Base-by-base conservation (phyloP, 805 yeast genomes). In the Wickerhamomyces tratensis region DNA sequence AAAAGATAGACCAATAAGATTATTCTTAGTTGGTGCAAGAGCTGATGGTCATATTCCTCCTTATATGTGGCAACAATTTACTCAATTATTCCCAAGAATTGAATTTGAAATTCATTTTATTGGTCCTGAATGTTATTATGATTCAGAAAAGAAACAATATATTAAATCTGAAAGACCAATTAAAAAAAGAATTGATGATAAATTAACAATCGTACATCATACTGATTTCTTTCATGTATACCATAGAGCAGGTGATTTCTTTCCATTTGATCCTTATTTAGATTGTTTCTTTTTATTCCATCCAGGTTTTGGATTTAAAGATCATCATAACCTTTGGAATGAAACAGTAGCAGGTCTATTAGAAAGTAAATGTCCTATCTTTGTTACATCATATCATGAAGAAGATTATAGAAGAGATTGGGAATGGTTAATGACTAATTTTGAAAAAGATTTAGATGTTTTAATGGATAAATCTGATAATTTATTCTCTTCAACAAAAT, bases 231-330 rank as follows among this genome's bases (percentile, higher is more conserved):
- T 93, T 78, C 87, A 88, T 58, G 91, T 84, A 35, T 71, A 84
- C 47, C 95, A 93, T 64, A 88, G 88, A 54, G 81, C 86, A 39
- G 93, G 89, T 54, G 97, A 91, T 64, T 86, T 93, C 61, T 86
- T 87, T 79, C 98, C 98, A 6, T 93, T 89, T 62, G 98, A 93
- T 62, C 98, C 99, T 38, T 93, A 91, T 63, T 74, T 86, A 59
- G 98, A 93, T 60, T 77, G 79, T 27, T 93, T 93, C 64, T 88
- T 87, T 74, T 71, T 86, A 41, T 93, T 91, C 83, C 98, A 91
- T 61, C 98, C 98, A 4, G 96, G 96, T 36, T 76, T 88, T 57
- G 81, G 86, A 15, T 83, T 93, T 7, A 84, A 86, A 12, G 95
- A 86, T 55, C 70, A 81, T 25, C 72, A 76, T 59, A 81, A 82